These are phyloP conservation scores for Pleurotus tuoliensis DNA, from an alignment of 768 basidiomycete genomes.

Conservation along the genomic window DNA sequence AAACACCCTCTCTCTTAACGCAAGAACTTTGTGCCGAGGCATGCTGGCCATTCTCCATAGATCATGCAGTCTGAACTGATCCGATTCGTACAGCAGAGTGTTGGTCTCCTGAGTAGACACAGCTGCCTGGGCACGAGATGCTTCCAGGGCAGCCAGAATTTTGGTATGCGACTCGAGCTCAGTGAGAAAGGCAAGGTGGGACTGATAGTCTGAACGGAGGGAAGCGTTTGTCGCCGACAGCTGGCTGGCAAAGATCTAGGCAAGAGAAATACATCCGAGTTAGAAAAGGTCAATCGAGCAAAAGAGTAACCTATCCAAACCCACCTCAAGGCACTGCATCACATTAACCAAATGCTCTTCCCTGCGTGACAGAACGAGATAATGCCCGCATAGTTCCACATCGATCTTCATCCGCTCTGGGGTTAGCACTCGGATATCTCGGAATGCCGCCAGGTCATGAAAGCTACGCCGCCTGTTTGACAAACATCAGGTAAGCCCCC, in stretches of 20 bases:
- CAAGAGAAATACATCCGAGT: not conserved
- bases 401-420: constrained; percentile 72
- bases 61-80: constrained; percentile 61
- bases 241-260: constrained; percentile 45
- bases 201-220: constrained; percentile 57
- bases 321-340: constrained; percentile 52
- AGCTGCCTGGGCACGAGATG: constrained; percentile 44
- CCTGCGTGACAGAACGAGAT: constrained; percentile 65
- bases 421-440: constrained; percentile 42
- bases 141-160: constrained; percentile 49
- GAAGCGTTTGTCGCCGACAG: constrained; percentile 52
- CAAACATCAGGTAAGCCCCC: not conserved
- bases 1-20: constrained; percentile 64
- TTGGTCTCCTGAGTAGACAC: constrained; percentile 57
- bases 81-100: constrained; percentile 68
- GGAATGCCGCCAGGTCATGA: constrained; percentile 54
- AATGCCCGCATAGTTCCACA: constrained; percentile 73
- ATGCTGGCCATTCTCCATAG: constrained; percentile 65
- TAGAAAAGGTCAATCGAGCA: too few relatives aligned
- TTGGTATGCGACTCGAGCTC: constrained; percentile 43
- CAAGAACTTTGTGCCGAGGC: constrained; percentile 60
- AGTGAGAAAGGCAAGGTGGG: constrained; percentile 43
- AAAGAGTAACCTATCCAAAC: constrained; percentile 7
- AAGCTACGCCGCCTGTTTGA: constrained; percentile 55
- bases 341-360: constrained; percentile 67